These are phyloP conservation scores for Raffaelea deltoideospora DNA, from an alignment of 2,329 filamentous ascomycete species.

Conservation along the genomic window DNA sequence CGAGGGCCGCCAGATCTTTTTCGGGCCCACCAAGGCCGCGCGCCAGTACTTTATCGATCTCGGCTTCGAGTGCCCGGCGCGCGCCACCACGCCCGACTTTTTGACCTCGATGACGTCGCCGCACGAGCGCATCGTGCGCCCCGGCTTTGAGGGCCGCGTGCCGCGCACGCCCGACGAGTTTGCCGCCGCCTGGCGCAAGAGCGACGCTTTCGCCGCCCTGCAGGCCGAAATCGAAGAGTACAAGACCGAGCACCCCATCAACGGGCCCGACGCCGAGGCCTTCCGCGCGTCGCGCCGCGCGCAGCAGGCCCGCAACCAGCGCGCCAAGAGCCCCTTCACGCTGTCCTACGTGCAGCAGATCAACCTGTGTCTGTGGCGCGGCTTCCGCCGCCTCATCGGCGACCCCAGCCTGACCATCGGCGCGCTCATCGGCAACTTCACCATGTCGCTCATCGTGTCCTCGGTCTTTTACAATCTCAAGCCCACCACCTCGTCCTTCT, in stretches of 20 bases:
- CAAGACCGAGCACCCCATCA: constrained; percentile 35
- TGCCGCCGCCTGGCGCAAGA: constrained; percentile 41
- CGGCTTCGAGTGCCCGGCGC: constrained; percentile 50
- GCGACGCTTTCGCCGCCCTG: constrained; percentile 32
- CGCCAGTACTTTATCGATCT: constrained; percentile 51
- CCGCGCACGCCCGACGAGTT: constrained; percentile 49
- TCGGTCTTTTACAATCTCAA: constrained; percentile 70
- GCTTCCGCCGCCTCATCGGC: constrained; percentile 59
- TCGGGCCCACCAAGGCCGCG: constrained; percentile 43
- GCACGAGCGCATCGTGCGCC: constrained; percentile 37
- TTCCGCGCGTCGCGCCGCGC: constrained; percentile 39
- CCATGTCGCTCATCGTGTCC: constrained; percentile 63
- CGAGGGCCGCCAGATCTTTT: constrained; percentile 47
- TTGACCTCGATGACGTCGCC: constrained; percentile 54
- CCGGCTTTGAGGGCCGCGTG: constrained; percentile 38
- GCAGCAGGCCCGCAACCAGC: constrained; percentile 42
- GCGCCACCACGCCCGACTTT: constrained; percentile 58
- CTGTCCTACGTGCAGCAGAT: constrained; percentile 65
- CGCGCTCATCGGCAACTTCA: constrained; percentile 54
- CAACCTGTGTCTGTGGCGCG: constrained; percentile 64
- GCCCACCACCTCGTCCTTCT: constrained; percentile 55
- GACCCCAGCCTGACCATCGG: constrained; percentile 63
- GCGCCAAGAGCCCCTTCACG: constrained; percentile 65
- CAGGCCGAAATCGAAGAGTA: constrained; percentile 40
- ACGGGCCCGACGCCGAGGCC: constrained; percentile 38